Conservation (phyloP, 2,329 filamentous ascomycete species). For the Cercospora sp. region DNA sequence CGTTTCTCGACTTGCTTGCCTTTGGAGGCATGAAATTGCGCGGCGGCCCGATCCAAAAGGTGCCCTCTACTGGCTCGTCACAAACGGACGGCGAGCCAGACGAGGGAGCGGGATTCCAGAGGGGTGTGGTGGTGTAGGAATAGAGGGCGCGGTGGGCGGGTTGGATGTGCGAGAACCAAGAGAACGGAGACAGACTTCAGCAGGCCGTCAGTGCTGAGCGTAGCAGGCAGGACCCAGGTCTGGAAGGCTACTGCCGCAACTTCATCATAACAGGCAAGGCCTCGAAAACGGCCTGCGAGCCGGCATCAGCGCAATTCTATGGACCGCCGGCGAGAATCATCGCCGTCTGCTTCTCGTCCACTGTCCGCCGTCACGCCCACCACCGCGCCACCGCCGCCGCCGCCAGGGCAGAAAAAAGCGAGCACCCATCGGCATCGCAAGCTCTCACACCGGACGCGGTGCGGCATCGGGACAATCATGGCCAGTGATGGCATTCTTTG, state of each 20-base stretch:
- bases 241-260: constrained; percentile 2
- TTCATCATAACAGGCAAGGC: constrained; percentile 3
- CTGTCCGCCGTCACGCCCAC: background rate
- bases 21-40: constrained; percentile 49
- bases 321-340: background rate
- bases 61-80: constrained; percentile 31
- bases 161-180: background rate
- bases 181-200: background rate
- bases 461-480: constrained; percentile 8
- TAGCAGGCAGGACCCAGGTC: background rate
- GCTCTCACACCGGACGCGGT: background rate
- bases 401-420: constrained; percentile 1
- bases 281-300: background rate
- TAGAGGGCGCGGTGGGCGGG: constrained; percentile 11
- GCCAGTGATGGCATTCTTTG: constrained; percentile 10
- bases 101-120: constrained; percentile 25
- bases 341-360: background rate
- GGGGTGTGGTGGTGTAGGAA: constrained; percentile 16
- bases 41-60: constrained; percentile 8
- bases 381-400: background rate
- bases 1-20: constrained; percentile 47
- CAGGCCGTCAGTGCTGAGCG: constrained; percentile 3
- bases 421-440: background rate
- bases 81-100: constrained; percentile 35
- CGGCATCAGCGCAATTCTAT: background rate